phyloP scores from a whole-genome alignment of 306 rosid genomes.

The Trifolium fragiferum region DNA sequence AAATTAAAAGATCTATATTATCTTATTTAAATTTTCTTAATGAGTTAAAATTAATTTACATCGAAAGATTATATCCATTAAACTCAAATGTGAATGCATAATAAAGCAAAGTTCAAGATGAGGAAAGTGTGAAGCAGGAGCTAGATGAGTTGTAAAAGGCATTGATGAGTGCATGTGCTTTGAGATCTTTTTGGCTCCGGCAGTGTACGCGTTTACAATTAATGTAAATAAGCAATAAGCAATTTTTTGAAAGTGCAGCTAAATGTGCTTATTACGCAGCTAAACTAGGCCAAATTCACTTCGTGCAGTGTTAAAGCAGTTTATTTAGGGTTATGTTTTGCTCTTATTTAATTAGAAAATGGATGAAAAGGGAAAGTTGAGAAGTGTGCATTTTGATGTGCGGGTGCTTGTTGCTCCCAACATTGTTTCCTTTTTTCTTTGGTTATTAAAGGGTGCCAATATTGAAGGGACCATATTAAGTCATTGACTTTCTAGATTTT shows the following conservation, averaged over 20 bases:
- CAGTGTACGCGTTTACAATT: constrained; percentile 47
- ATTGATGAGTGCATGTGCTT: constrained; percentile 67
- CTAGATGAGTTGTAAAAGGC: constrained; percentile 42
- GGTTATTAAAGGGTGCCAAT: neutral
- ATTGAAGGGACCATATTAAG: neutral
- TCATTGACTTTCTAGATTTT: constrained; percentile 29
- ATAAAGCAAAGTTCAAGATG: neutral
- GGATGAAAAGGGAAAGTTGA: constrained; percentile 29
- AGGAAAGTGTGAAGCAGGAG: neutral
- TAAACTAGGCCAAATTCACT: constrained; percentile 33
- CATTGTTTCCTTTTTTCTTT: neutral
- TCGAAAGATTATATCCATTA: too few relatives aligned
- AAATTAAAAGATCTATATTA: too few relatives aligned
- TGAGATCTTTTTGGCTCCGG: constrained; percentile 43
- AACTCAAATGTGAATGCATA: neutral
- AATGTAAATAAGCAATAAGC: constrained; percentile 10
- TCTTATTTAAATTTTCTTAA: too few relatives aligned
- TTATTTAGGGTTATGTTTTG: neutral
- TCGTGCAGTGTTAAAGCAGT: constrained; percentile 36
- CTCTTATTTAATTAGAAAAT: neutral
- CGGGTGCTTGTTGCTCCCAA: constrained; percentile 31
- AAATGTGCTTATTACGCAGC: constrained; percentile 51
- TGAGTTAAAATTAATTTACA: too few relatives aligned
- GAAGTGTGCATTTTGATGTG: constrained; percentile 26
- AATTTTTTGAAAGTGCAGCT: constrained; percentile 18